Evolutionary conservation across 208 protist genomes (phyloP).

Genomic region (Leishmania tropica): DNA sequence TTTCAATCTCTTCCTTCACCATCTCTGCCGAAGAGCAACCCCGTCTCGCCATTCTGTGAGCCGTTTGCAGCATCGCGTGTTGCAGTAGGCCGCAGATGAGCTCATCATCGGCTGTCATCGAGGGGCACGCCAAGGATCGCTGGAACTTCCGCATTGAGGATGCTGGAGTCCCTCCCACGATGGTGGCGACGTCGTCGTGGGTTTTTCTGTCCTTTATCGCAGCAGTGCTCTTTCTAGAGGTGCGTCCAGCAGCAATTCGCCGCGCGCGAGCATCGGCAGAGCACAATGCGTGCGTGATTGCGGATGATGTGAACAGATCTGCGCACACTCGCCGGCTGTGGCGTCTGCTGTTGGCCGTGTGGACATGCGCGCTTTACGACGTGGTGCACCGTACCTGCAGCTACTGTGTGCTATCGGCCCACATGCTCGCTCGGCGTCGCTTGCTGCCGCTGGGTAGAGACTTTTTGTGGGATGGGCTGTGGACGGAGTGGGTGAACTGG

Average conservation of each 20-base stretch:
- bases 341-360: conserved; percentile 38
- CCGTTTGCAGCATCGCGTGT: background rate
- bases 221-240: conserved; percentile 47
- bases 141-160: conserved; percentile 36
- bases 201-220: conserved; percentile 32
- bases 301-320: background rate
- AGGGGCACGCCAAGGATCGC: background rate
- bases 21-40: background rate
- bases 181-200: conserved; percentile 29
- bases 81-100: background rate
- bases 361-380: conserved; percentile 46
- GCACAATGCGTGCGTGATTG: background rate
- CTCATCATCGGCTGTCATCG: background rate
- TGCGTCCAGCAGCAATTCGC: conserved; percentile 30
- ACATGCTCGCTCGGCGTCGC: conserved; percentile 48
- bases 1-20: background rate
- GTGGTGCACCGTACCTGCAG: conserved; percentile 42
- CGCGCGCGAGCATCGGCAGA: conserved; percentile 2
- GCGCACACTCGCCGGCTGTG: background rate
- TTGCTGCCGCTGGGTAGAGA: conserved; percentile 45
- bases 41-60: background rate
- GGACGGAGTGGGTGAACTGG: conserved; percentile 50
- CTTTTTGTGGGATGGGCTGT: conserved; percentile 29
- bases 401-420: conserved; percentile 45
- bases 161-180: conserved; percentile 33